Evolutionary conservation across 2,329 filamentous ascomycete genomes (phyloP).

Genomic region (Fusarium sororula): DNA sequence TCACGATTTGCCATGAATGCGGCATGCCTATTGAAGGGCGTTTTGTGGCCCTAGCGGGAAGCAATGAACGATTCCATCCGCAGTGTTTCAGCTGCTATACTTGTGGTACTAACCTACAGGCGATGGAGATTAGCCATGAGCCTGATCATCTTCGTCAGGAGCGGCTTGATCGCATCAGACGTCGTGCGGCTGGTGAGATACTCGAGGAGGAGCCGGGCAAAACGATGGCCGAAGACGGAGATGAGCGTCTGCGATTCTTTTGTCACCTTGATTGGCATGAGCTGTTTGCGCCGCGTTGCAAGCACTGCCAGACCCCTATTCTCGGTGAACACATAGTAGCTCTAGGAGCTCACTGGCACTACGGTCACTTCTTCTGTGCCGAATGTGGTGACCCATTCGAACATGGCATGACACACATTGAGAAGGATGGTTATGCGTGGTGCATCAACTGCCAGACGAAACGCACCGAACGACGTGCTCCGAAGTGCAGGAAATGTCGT

Average conservation of each 20-base stretch:
- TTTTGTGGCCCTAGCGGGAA: conserved; percentile 83
- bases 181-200: conserved; percentile 66
- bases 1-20: conserved; percentile 86
- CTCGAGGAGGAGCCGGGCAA: conserved; percentile 70
- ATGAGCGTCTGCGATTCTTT: conserved; percentile 83
- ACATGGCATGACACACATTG: conserved; percentile 75
- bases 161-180: conserved; percentile 76
- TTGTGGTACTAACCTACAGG: conserved; percentile 89
- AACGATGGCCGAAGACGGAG: conserved; percentile 76
- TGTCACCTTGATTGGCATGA: conserved; percentile 99
- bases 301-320: conserved; percentile 95
- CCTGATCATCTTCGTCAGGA: conserved; percentile 76
- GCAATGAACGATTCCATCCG: conserved; percentile 83
- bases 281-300: conserved; percentile 89
- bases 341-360: conserved; percentile 95
- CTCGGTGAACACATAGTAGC: conserved; percentile 94
- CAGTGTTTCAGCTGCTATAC: conserved; percentile 91
- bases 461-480: conserved; percentile 85
- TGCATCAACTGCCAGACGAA: conserved; percentile 93
- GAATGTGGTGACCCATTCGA: conserved; percentile 97
- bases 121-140: conserved; percentile 95
- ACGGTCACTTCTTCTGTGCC: conserved; percentile 98
- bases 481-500: conserved; percentile 87
- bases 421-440: conserved; percentile 98
- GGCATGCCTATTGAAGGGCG: conserved; percentile 86